Evolutionary conservation across 163 green algal species (phyloP).

Genomic region (Coccomyxa subellipsoidea): DNA sequence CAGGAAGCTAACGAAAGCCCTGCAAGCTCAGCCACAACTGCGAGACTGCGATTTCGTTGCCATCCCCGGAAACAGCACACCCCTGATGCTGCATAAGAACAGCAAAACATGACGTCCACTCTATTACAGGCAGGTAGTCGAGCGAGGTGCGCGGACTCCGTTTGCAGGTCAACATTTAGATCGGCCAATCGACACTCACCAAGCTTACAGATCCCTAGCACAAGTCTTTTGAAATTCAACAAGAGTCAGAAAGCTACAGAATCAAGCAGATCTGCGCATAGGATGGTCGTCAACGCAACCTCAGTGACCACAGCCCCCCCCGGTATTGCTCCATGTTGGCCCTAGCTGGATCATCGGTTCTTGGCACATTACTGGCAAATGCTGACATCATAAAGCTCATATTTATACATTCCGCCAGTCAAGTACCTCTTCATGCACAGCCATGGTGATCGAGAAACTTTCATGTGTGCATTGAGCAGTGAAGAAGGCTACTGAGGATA

Average conservation of each 20-base stretch:
- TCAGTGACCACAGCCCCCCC: background rate
- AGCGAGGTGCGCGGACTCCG: background rate
- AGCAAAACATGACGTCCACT: background rate
- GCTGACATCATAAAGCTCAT: no score
- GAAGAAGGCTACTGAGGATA: slow-evolving; percentile 31
- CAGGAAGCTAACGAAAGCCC: background rate
- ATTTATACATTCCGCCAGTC: no score
- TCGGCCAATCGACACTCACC: background rate
- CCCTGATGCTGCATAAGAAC: background rate
- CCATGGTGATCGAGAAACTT: background rate
- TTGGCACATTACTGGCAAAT: no score
- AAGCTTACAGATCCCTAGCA: background rate
- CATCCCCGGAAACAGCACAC: background rate
- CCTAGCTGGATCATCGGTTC: background rate
- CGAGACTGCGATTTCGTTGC: background rate
- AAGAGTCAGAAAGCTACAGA: background rate
- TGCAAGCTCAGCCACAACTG: background rate
- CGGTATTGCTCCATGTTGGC: background rate
- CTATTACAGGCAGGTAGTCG: background rate
- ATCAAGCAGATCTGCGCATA: background rate
- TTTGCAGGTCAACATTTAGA: background rate
- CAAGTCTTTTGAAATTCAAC: background rate
- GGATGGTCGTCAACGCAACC: background rate
- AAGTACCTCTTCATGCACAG: no score
- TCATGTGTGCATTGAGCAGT: background rate